Conservation (phyloP, 108 stramenopile genomes). For the Phaeodactylum tricornutum region DNA sequence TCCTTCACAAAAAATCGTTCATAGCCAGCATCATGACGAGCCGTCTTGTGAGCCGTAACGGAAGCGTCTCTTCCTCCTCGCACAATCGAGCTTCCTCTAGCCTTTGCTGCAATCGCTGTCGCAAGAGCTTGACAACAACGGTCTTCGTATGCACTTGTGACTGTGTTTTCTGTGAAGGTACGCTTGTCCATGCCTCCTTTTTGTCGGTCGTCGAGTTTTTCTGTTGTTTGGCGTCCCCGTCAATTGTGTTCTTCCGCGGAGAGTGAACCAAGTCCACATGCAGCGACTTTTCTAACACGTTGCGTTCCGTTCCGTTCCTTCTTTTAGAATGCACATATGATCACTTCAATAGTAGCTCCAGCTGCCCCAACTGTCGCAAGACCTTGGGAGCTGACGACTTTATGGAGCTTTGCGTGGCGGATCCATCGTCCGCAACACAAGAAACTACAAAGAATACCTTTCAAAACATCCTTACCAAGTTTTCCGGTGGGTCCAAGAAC, state of each 20-base stretch:
- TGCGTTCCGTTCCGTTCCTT: constrained; percentile 2
- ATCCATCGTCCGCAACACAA: constrained; percentile 25
- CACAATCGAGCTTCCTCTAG: too few relatives aligned
- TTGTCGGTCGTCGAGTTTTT: not conserved
- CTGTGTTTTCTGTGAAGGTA: constrained; percentile 75
- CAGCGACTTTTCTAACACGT: too few relatives aligned
- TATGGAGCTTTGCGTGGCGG: constrained; percentile 59
- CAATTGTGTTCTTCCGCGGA: not conserved
- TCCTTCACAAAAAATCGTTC: not conserved
- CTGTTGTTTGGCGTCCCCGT: not conserved
- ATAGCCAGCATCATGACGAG: not conserved
- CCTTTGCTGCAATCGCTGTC: constrained; percentile 47
- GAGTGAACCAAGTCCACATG: too few relatives aligned
- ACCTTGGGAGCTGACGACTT: constrained; percentile 54
- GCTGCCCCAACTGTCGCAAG: constrained; percentile 48
- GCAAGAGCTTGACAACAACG: constrained; percentile 51
- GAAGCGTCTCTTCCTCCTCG: too few relatives aligned
- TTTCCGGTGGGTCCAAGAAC: constrained; percentile 2
- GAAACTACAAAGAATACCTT: constrained; percentile 36
- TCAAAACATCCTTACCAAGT: constrained; percentile 22
- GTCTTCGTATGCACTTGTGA: constrained; percentile 69
- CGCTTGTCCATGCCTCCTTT: constrained; percentile 4
- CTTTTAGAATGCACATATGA: constrained; percentile 59
- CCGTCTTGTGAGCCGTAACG: too few relatives aligned
- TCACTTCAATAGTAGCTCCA: constrained; percentile 50